Evolutionary conservation across 495 filamentous ascomycete genomes (phyloP).

Genomic region (Saxophila tyrrhenica): DNA sequence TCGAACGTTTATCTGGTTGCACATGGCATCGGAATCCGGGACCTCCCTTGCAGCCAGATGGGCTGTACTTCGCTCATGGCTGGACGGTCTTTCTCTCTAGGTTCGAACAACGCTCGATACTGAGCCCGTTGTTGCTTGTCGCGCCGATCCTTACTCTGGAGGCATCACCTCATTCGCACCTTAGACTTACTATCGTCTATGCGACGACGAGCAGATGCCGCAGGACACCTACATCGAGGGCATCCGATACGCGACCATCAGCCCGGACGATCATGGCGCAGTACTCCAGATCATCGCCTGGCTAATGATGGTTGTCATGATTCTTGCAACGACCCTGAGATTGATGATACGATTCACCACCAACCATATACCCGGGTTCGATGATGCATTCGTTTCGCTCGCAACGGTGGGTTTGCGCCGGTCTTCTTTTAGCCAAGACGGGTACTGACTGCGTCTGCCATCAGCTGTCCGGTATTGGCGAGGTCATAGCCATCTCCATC

Average conservation of each 20-base stretch:
- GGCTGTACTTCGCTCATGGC: not conserved
- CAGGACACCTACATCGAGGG: not conserved
- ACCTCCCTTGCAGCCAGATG: not conserved
- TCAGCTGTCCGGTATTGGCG: not conserved
- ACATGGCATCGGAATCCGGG: not conserved
- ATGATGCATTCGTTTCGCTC: not conserved
- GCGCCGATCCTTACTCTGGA: not conserved
- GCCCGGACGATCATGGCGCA: not conserved
- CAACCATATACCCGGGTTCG: not conserved
- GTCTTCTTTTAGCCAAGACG: not conserved
- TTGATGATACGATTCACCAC: not conserved
- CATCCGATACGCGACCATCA: not conserved
- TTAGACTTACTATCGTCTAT: not conserved
- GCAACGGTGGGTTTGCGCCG: not conserved
- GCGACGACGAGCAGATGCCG: not conserved
- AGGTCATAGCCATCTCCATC: not conserved
- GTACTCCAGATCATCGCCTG: not conserved
- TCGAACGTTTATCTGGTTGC: no score
- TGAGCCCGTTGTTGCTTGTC: no score
- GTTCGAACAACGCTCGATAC: not conserved
- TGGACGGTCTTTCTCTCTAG: not conserved
- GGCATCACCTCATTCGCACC: not conserved
- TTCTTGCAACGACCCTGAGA: not conserved
- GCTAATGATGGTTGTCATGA: conserved; percentile 1
- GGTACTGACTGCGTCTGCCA: no score